Conservation (phyloP, 164 flowering plant species). For the Aristolochia californica region DNA sequence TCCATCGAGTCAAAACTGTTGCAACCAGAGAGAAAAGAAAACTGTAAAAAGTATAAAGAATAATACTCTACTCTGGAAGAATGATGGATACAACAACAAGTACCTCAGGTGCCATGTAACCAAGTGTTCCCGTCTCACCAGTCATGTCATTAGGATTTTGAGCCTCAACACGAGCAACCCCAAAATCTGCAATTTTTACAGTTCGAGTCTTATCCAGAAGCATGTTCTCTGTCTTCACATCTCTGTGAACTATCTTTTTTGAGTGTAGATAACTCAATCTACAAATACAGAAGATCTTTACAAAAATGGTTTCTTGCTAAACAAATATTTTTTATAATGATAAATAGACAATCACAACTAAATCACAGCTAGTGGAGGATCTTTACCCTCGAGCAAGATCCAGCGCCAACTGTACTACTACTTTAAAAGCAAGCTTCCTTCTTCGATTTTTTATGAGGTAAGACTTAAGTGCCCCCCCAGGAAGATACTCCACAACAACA, state of each 20-base stretch:
- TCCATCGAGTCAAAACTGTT: no score
- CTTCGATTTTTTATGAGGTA: slow-evolving; percentile 82
- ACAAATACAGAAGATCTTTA: slow-evolving; percentile 6
- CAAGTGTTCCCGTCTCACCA: slow-evolving; percentile 96
- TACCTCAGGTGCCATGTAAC: slow-evolving; percentile 99
- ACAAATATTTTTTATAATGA: not conserved
- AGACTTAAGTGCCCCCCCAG: slow-evolving; percentile 81
- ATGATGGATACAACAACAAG: not conserved
- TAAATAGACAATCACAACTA: no score
- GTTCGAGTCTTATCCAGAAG: slow-evolving; percentile 72
- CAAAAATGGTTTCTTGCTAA: slow-evolving; percentile 1
- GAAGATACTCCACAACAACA: slow-evolving; percentile 90
- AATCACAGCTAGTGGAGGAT: not conserved
- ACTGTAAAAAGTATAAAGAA: no score
- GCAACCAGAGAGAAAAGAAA: not conserved
- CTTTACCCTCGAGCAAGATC: slow-evolving; percentile 90
- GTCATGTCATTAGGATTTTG: slow-evolving; percentile 98
- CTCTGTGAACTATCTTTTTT: slow-evolving; percentile 91
- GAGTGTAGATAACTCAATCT: slow-evolving; percentile 93
- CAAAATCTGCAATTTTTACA: slow-evolving; percentile 94
- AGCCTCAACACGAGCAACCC: slow-evolving; percentile 97
- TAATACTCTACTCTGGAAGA: no score
- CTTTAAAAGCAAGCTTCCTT: slow-evolving; percentile 78
- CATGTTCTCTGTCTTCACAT: slow-evolving; percentile 98
- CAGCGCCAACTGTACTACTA: slow-evolving; percentile 75